phyloP scores from a whole-genome alignment of 2,329 filamentous ascomycete species.

The Colletotrichum australisinense region DNA sequence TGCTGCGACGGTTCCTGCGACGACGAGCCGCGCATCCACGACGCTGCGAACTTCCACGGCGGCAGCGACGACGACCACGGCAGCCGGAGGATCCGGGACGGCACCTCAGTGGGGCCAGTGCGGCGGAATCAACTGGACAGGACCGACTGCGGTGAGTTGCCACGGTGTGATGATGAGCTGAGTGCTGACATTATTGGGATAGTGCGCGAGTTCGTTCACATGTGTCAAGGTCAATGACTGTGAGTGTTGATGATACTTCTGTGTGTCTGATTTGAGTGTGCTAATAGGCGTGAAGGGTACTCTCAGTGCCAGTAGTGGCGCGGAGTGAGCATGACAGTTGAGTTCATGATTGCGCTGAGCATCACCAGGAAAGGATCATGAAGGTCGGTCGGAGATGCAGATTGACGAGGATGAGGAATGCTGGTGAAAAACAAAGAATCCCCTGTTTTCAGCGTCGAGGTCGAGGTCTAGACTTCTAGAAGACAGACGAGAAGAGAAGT shows the following conservation, averaged over 20 bases:
- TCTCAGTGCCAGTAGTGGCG: slow-evolving; percentile 1
- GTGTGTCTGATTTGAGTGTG: neutral
- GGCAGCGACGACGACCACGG: slow-evolving; percentile 1
- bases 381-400: neutral
- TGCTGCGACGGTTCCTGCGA: neutral
- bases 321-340: too few species aligned
- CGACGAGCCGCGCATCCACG: slow-evolving; percentile 18
- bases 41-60: slow-evolving; percentile 10
- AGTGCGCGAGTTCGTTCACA: slow-evolving; percentile 24
- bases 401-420: neutral
- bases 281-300: slow-evolving; percentile 22
- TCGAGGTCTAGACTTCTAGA: neutral
- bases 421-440: neutral
- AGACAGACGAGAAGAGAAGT: too few species aligned
- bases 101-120: slow-evolving; percentile 32
- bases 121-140: slow-evolving; percentile 27
- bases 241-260: neutral
- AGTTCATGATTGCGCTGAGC: neutral
- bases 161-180: neutral
- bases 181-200: neutral
- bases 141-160: slow-evolving; percentile 17
- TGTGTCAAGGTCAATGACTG: slow-evolving; percentile 29
- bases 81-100: slow-evolving; percentile 17
- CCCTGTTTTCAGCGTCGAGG: neutral
- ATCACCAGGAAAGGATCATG: too few species aligned